Evolutionary conservation across 805 yeast genomes (phyloP), one percentile per base, ranked within the genome.

Genomic region (Zygosaccharomyces bisporus): DNA sequence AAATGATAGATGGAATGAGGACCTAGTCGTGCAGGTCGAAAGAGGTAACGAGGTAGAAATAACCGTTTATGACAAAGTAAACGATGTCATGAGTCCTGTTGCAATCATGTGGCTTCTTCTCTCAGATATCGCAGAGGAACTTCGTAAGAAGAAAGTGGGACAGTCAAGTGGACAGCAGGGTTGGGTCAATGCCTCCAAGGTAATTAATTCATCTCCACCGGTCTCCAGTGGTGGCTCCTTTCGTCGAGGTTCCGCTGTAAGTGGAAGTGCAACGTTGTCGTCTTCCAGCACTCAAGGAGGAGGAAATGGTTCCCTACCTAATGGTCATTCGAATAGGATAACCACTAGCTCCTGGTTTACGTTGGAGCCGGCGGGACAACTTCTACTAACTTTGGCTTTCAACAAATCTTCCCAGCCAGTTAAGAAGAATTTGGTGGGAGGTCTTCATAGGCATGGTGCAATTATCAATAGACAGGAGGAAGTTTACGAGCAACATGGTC

Each of bases 361-460:
- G 44, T 71, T 93, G 49, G 99, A 91, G 64, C 98, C 99, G 7
- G 80, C 90, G 2, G 99, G 99, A 17, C 96, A 89, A 65, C 80
- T 93, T 27, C 71, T 86, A 44, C 64, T 93, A 34, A 79, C 82
- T 4, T 67, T 91, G 19, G 84, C 91, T 2, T 93, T 93, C 60
- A 83, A 83, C 35, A 91, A 91, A 57, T 76, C 83, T 4, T 67
- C 70, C 19, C 61, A 68, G 25, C 76, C 74, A 14, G 74, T 72
- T 42, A 74, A 71, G 52, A 72, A 70, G 39, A 60, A 66, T 13
- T 45, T 66, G 13, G 67, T 76, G 37, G 84, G 84, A 42, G 87
- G 87, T 0, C 72, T 85, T 43, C 91, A 88, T 25, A 95, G 99
- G 74, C 96, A 91, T 62, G 98, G 97, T 70, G 99, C 99, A 50